Percentiles rank a stretch among this genome's conserved stretches.
phyloP scores from a whole-genome alignment of 345 rosid species.

The Pistacia vera region DNA sequence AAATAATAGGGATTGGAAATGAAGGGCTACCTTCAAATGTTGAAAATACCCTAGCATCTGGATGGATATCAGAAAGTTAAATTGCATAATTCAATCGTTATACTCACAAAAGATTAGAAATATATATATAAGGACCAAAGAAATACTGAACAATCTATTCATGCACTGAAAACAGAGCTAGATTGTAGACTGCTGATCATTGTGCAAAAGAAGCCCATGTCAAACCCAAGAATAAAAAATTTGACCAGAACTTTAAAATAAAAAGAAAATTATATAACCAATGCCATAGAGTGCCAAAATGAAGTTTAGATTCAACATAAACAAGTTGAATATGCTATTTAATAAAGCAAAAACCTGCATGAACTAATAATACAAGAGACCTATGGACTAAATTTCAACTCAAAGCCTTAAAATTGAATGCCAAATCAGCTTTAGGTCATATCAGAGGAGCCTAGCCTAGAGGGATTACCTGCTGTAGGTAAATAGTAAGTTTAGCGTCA shows the following conservation, averaged over 20 bases:
- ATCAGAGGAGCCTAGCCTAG: background rate
- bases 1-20: constrained; percentile 70
- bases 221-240: background rate
- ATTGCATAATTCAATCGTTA: constrained; percentile 10
- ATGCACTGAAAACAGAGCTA: background rate
- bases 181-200: background rate
- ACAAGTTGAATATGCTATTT: background rate
- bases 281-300: background rate
- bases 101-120: background rate
- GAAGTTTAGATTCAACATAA: background rate
- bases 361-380: background rate
- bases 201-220: background rate
- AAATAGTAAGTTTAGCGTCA: constrained; percentile 46
- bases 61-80: constrained; percentile 22
- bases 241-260: background rate
- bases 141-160: background rate
- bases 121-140: constrained; percentile 14
- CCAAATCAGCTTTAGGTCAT: background rate
- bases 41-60: constrained; percentile 90
- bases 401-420: constrained; percentile 7
- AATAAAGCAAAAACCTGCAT: background rate
- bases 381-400: background rate
- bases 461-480: constrained; percentile 73
- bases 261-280: background rate
- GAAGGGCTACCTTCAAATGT: constrained; percentile 85